A percentile compares a stretch with the other conserved stretches of the same genome.
Evolutionary conservation across 768 basidiomycete genomes (phyloP).

Genomic region (Suillus discolor): DNA sequence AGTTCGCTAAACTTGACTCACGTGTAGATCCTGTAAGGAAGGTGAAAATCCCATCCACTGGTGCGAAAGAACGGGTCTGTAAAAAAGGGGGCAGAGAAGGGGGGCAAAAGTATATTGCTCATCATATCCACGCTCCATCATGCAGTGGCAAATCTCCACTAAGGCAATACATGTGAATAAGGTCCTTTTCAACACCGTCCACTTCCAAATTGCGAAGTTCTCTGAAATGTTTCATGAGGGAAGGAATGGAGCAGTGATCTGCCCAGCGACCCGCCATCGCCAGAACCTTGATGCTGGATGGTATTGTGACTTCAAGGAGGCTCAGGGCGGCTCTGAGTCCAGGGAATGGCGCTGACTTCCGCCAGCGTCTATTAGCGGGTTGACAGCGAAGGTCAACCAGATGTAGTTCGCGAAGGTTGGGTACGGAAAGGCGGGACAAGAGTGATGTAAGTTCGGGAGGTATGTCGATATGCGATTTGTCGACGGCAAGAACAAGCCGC

Average conservation of each 20-base stretch:
- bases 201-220: not conserved
- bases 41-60: not conserved
- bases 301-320: not conserved
- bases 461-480: conserved; percentile 61
- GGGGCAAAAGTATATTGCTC: not conserved
- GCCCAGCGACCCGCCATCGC: conserved; percentile 31
- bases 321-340: not conserved
- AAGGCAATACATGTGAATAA: not conserved
- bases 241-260: conserved; percentile 16
- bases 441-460: conserved; percentile 60
- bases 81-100: not conserved
- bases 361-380: not conserved
- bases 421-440: conserved; percentile 51
- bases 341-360: not conserved
- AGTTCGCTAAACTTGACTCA: not conserved
- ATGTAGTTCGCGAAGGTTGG: conserved; percentile 47
- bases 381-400: conserved; percentile 44
- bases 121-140: not conserved
- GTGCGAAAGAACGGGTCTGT: not conserved
- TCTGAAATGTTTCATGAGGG: conserved; percentile 16
- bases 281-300: conserved; percentile 14
- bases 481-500: conserved; percentile 51
- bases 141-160: not conserved
- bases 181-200: not conserved
- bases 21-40: not conserved